phyloP scores from a whole-genome alignment of 495 filamentous ascomycete species.

The Aspergillus heteromorphus region DNA sequence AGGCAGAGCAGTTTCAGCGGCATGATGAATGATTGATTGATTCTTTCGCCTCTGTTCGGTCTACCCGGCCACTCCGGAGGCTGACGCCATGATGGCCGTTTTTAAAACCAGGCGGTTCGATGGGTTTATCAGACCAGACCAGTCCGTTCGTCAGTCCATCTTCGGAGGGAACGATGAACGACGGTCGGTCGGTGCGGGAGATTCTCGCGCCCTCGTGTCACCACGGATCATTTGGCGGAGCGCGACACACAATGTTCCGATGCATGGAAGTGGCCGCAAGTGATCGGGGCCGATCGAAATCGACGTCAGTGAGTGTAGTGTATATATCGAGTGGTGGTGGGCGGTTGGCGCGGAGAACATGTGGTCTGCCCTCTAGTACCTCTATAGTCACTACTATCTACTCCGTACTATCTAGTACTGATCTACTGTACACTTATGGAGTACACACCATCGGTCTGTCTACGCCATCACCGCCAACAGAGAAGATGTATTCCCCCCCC shows the following conservation, averaged over 20 bases:
- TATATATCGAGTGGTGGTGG: too few relatives aligned
- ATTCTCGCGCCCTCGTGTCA: slow-evolving; percentile 1
- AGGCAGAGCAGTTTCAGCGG: slow-evolving; percentile 26
- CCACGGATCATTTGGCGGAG: slow-evolving; percentile 6
- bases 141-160: background rate
- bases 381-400: too few relatives aligned
- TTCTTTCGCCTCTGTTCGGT: too few relatives aligned
- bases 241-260: background rate
- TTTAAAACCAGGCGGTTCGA: background rate
- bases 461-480: too few relatives aligned
- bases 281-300: background rate
- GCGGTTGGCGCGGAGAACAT: too few relatives aligned
- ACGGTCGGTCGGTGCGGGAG: background rate
- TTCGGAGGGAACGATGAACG: background rate
- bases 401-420: too few relatives aligned
- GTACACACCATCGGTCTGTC: too few relatives aligned
- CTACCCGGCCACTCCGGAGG: background rate
- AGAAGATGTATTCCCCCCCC: too few relatives aligned
- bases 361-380: too few relatives aligned
- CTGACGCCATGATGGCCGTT: background rate
- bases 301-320: background rate
- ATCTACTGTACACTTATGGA: too few relatives aligned
- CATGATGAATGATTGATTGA: slow-evolving; percentile 7
- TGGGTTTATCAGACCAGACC: background rate
- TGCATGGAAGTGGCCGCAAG: background rate